A percentile compares a stretch with the other conserved stretches of the same genome.
These are phyloP conservation scores for Lojkania enalia DNA, from an alignment of 2,329 filamentous ascomycete species.

Conservation along the genomic window DNA sequence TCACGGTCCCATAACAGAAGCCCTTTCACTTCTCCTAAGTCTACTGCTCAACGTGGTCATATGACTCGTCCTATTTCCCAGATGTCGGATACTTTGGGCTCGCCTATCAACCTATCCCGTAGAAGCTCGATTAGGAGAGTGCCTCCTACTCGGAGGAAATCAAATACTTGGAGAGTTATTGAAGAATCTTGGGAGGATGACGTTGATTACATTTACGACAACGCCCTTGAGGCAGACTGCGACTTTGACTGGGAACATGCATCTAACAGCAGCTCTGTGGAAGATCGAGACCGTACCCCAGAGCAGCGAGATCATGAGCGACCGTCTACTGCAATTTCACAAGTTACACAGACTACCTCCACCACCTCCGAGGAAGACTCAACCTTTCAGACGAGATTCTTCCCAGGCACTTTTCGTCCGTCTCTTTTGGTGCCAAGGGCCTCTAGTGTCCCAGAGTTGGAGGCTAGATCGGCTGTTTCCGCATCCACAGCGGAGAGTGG, in stretches of 20 bases:
- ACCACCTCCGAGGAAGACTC: constrained; percentile 9
- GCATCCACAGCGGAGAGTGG: constrained; percentile 33
- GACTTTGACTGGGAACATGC: constrained; percentile 61
- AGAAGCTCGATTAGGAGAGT: constrained; percentile 26
- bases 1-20: constrained; percentile 23
- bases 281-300: constrained; percentile 39
- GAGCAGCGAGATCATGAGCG: constrained; percentile 15
- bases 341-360: constrained; percentile 8
- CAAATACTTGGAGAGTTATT: constrained; percentile 39
- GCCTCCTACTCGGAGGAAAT: constrained; percentile 30
- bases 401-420: constrained; percentile 25
- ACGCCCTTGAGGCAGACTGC: constrained; percentile 63
- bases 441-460: constrained; percentile 37
- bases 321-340: constrained; percentile 8
- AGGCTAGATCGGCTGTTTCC: constrained; percentile 39
- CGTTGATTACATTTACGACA: constrained; percentile 65
- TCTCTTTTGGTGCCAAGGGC: constrained; percentile 34
- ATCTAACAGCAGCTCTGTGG: constrained; percentile 33
- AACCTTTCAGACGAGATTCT: constrained; percentile 17
- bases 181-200: constrained; percentile 63
- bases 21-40: constrained; percentile 30
- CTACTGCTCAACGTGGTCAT: constrained; percentile 18
- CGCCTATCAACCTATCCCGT: constrained; percentile 43
- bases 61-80: constrained; percentile 42
- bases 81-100: constrained; percentile 52